phyloP scores from a whole-genome alignment of 805 yeast genomes.

The Maudiozyma barnettii region DNA sequence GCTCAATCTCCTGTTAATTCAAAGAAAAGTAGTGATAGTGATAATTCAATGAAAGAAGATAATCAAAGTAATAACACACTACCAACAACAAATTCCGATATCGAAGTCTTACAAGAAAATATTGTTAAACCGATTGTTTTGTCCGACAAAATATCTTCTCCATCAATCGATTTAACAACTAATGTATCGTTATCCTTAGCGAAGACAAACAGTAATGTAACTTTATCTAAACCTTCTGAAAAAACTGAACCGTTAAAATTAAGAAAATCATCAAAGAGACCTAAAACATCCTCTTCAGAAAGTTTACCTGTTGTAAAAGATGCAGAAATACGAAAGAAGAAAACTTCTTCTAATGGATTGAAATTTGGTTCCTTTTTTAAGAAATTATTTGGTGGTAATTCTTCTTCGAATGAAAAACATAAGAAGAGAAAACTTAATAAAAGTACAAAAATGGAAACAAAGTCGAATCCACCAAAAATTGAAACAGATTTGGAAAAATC shows the following conservation, averaged over 20 bases:
- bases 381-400: not conserved
- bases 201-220: no score
- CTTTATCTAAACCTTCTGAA: no score
- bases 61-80: not conserved
- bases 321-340: not conserved
- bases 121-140: not conserved
- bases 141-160: no score
- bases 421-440: not conserved
- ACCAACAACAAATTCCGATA: not conserved
- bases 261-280: not conserved
- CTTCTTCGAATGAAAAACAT: not conserved
- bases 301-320: not conserved
- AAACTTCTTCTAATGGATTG: not conserved
- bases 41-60: slow-evolving; percentile 1
- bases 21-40: slow-evolving; percentile 1
- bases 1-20: slow-evolving; percentile 2
- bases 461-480: not conserved
- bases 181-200: no score
- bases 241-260: not conserved
- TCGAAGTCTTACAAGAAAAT: not conserved
- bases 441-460: not conserved
- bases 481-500: not conserved
- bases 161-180: no score
- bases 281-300: not conserved
- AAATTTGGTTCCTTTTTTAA: slow-evolving; percentile 4